phyloP scores from a whole-genome alignment of 2,329 filamentous ascomycete species.

The Trichoderma atrobrunneum region DNA sequence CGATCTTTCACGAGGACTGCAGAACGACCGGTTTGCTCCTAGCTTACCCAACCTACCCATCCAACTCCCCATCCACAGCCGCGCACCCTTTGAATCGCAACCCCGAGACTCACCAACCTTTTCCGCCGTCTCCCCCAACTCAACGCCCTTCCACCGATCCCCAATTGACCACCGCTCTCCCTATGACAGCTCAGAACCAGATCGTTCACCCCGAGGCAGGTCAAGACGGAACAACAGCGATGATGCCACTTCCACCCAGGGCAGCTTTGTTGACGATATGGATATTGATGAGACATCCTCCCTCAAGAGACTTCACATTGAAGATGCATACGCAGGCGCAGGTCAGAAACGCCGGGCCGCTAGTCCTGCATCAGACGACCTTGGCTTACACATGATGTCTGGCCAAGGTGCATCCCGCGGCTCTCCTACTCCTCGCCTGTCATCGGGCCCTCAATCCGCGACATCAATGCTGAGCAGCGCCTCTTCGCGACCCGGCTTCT shows the following conservation, averaged over 20 bases:
- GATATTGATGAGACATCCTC: conserved; percentile 52
- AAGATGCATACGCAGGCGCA: conserved; percentile 41
- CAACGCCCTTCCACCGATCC: conserved; percentile 41
- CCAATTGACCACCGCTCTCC: conserved; percentile 44
- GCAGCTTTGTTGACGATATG: conserved; percentile 45
- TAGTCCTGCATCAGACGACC: conserved; percentile 51
- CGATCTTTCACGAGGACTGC: conserved; percentile 38
- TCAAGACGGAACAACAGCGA: conserved; percentile 52
- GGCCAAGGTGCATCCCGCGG: conserved; percentile 44
- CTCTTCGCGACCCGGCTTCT: conserved; percentile 46
- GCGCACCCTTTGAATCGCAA: conserved; percentile 43
- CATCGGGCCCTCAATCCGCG: conserved; percentile 43
- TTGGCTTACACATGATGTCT: conserved; percentile 37
- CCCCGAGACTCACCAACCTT: conserved; percentile 45
- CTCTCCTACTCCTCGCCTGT: conserved; percentile 52
- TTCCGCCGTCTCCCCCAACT: conserved; percentile 48
- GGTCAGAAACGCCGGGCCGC: conserved; percentile 57
- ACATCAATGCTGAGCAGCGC: conserved; percentile 42
- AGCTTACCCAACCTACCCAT: conserved; percentile 42
- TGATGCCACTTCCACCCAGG: conserved; percentile 46
- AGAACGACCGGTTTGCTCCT: conserved; percentile 42
- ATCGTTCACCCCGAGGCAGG: conserved; percentile 47
- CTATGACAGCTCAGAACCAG: conserved; percentile 44
- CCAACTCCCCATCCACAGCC: conserved; percentile 43
- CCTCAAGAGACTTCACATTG: conserved; percentile 51